Base-by-base conservation (phyloP, 495 filamentous ascomycete genomes). In the Massariosphaeria phaeospora region DNA sequence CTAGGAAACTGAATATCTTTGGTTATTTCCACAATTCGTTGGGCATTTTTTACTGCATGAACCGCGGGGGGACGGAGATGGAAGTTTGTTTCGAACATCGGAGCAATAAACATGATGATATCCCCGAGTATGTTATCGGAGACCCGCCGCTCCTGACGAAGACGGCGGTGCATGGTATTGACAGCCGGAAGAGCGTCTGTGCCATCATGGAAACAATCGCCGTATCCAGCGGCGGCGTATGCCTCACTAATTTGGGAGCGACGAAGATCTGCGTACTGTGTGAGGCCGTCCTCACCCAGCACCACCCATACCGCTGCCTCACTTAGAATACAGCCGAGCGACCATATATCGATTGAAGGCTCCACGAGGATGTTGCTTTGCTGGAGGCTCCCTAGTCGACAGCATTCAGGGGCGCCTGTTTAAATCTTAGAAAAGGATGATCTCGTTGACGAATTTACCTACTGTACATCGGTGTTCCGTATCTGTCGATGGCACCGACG, bases 261-360 rank as follows among this genome's bases (percentile, higher is more conserved):
- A 0, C 75, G 72, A 7, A 49, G 45, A 2, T 57, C 29, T 3
- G 59, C 66, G 54, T 76, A 78, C 5, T 69, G 56, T 0, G 24
- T 33, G 10, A 74, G 63, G 39, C 66, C 62, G 7, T 65, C 46
- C 30, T 43, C 53, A 0, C 69, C 73, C 10, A 67, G 52, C 1
- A 59, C 64, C 3, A 72, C 56, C 74, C 73, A 78, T 11, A 69
- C 65, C 7, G 65, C 66, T 30, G 64, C 72, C 56, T 76, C 73
- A 39, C 74, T 77, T 17, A 68, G 64, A n/a, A 77, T 63, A 51
- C 73, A 73, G 1, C 72, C 73, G 9, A 76, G 58, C 0, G 74
- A 72, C 69, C 73, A 78, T 8, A 77, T 72, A 50, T 77, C 75
- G 29, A 70, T 64, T 18, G 43, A 52, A 31, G 62, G 61, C 26